Conservation (phyloP, 2,329 filamentous ascomycete species). For the Neurospora crassa region DNA sequence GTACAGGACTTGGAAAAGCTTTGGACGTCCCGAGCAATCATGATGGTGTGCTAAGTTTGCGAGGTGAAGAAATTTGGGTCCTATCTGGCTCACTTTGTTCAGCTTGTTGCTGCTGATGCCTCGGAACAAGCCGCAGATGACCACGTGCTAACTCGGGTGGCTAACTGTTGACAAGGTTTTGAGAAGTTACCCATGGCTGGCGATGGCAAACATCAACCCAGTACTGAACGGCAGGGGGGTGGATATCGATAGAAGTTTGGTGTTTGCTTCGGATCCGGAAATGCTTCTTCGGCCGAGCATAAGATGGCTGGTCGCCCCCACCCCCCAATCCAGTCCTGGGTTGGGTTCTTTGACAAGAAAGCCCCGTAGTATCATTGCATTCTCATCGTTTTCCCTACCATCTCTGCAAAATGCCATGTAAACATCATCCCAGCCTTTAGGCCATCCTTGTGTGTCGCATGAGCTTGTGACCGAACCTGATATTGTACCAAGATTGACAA, state of each 20-base stretch:
- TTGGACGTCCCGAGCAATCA: not conserved
- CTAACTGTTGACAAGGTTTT: not conserved
- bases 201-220: not conserved
- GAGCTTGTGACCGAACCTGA: too few relatives aligned
- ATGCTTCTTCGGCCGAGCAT: not conserved
- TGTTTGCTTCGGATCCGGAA: not conserved
- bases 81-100: not conserved
- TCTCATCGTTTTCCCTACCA: too few relatives aligned
- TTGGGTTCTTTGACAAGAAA: not conserved
- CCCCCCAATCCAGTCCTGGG: not conserved
- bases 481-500: too few relatives aligned
- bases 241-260: not conserved
- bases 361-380: not conserved
- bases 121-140: not conserved
- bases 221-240: not conserved
- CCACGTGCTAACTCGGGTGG: not conserved
- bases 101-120: not conserved
- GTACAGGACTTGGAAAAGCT: not conserved
- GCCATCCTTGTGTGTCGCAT: too few relatives aligned
- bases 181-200: not conserved
- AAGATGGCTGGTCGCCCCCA: not conserved
- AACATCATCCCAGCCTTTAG: too few relatives aligned
- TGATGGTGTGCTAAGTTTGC: too few relatives aligned
- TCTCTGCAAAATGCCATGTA: too few relatives aligned
- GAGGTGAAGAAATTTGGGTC: too few relatives aligned